Evolutionary conservation across 495 filamentous ascomycete species (phyloP), one percentile per base, ranked within the genome.

Genomic region (Podospora anserina): DNA sequence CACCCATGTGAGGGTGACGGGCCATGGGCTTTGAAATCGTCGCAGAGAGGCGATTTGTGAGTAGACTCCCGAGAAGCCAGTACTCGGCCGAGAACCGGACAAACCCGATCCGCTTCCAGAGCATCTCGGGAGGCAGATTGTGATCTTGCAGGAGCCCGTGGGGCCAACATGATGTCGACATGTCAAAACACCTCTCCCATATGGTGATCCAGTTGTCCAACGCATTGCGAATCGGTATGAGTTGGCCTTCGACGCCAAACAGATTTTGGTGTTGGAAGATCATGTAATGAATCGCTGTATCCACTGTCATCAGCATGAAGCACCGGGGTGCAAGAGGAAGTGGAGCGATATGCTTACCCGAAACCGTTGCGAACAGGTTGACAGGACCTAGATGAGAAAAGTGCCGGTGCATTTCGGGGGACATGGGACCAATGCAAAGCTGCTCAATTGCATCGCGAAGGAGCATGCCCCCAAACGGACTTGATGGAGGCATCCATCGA

Each of bases 211-310:
- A 77, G 20, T 77, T 77, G 5, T 66, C 61, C 54, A 77, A 67
- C 3, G 74, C 75, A 28, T 69, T 71, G 4, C 73, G 71, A 23
- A 77, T 77, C 3, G 74, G 75, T 1, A 69, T 72, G 9, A 77
- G 66, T 55, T 77, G 75, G 19, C 75, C 75, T 53, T 71, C 75
- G 0, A 77, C 74, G 0, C 71, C 74, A 27, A 76, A 72, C 44
- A 71, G 64, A 65, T 77, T 77, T 55, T 77, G 75, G 27, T 76
- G 75, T 32, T 77, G 75, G 62, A 77, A 77, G 15, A 77, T 77
- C 68, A 77, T 74, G 66, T 71, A 74, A 59, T 77, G 75, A 53
- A 77, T 74, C 11, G 72, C 75, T 77, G 39, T 5, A 11, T 20
- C 19, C 34, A 44, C 28, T 49, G 39, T 16, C 5, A 39, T 39